Conservation (phyloP, 495 filamentous ascomycete species). For the Hypoxylon lenormandii region DNA sequence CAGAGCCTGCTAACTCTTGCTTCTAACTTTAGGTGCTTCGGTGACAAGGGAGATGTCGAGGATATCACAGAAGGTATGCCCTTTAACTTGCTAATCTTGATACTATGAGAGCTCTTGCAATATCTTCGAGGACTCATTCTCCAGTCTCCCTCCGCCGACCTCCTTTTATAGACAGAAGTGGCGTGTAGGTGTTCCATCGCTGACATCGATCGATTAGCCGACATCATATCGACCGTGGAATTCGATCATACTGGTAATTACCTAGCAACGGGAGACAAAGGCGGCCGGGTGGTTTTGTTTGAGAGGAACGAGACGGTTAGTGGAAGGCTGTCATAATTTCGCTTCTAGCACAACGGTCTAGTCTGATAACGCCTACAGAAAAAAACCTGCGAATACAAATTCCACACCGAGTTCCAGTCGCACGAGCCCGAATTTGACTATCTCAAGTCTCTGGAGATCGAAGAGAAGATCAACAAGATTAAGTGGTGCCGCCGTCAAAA, state of each 20-base stretch:
- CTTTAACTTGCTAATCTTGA: conserved; percentile 5
- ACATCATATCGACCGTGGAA: conserved; percentile 99
- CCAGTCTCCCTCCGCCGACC: conserved; percentile 2
- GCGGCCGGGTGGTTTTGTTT: conserved; percentile 94
- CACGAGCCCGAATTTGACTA: conserved; percentile 99
- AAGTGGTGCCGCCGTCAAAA: conserved; percentile 99
- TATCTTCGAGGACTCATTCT: neutral
- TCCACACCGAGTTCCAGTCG: conserved; percentile 99
- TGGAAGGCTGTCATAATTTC: conserved; percentile 36
- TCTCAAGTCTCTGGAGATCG: conserved; percentile 97
- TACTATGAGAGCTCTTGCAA: conserved; percentile 7
- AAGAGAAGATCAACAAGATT: conserved; percentile 99
- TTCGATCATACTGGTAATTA: conserved; percentile 99
- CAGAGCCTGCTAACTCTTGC: conserved; percentile 33
- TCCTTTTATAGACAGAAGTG: conserved; percentile 9
- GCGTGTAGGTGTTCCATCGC: conserved; percentile 21
- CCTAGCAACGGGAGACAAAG: conserved; percentile 96
- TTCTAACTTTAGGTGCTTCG: conserved; percentile 81
- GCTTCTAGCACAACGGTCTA: conserved; percentile 37
- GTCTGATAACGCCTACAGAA: conserved; percentile 71
- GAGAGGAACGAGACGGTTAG: conserved; percentile 96
- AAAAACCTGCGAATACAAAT: conserved; percentile 99
- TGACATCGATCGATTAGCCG: conserved; percentile 69
- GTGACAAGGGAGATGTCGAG: conserved; percentile 99
- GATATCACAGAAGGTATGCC: conserved; percentile 97